phyloP scores from a whole-genome alignment of 768 basidiomycete species.

The Amanita phalloides region DNA sequence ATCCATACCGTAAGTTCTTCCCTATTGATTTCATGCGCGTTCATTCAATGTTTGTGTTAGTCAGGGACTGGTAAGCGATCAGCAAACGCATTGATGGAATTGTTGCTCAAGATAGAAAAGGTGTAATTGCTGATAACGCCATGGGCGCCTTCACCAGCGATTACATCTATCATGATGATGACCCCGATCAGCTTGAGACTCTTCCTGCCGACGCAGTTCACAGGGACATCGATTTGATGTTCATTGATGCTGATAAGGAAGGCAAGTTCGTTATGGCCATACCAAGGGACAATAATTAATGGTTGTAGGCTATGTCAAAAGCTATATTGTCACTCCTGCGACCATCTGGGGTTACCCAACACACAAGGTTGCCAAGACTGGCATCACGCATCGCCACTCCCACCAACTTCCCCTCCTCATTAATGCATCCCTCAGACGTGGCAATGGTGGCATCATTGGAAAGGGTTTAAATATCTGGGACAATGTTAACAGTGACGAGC shows the following conservation, averaged over 20 bases:
- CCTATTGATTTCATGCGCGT: not conserved
- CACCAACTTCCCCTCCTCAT: conserved; percentile 41
- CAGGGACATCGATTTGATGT: conserved; percentile 34
- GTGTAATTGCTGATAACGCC: conserved; percentile 31
- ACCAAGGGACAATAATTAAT: not conserved
- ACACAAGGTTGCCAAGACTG: conserved; percentile 35
- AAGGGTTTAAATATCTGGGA: conserved; percentile 51
- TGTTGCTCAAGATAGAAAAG: not conserved
- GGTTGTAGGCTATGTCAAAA: conserved; percentile 33
- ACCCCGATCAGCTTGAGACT: conserved; percentile 34
- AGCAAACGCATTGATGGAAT: not conserved
- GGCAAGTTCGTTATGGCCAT: conserved; percentile 17
- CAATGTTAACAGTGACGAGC: conserved; percentile 41
- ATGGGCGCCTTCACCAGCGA: conserved; percentile 24
- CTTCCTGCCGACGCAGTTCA: conserved; percentile 35
- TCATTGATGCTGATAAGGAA: conserved; percentile 37
- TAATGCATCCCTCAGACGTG: conserved; percentile 30
- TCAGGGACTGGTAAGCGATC: conserved; percentile 32
- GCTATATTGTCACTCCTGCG: conserved; percentile 39
- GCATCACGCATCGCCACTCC: conserved; percentile 43
- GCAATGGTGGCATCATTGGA: conserved; percentile 45
- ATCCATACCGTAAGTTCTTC: conserved; percentile 48
- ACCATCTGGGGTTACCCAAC: conserved; percentile 51
- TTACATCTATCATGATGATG: conserved; percentile 36
- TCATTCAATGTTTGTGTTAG: conserved; percentile 14